A percentile compares a stretch with the other conserved stretches of the same genome.
These are phyloP conservation scores for Periconia macrospinosa DNA, from an alignment of 2,329 filamentous ascomycete species.

Conservation along the genomic window DNA sequence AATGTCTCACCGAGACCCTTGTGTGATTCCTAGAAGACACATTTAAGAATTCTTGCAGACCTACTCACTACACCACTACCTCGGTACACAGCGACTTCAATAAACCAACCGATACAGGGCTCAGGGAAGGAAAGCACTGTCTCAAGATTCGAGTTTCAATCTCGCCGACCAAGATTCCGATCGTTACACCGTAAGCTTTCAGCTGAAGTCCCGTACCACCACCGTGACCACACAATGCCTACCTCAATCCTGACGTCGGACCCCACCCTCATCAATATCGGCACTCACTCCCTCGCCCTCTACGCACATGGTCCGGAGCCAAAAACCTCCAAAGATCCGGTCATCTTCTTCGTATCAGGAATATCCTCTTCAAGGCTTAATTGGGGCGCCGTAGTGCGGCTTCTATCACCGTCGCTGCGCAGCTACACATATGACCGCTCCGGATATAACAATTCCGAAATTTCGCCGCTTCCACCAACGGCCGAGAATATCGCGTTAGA, in stretches of 20 bases:
- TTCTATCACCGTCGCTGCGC: constrained; percentile 11
- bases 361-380: constrained; percentile 11
- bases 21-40: too few species aligned
- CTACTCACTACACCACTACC: too few species aligned
- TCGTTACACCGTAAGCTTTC: too few species aligned
- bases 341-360: constrained; percentile 12
- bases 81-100: too few species aligned
- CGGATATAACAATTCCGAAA: constrained; percentile 16
- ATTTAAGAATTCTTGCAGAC: too few species aligned
- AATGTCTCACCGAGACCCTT: too few species aligned
- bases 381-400: constrained; percentile 16
- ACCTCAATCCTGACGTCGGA: constrained; percentile 5
- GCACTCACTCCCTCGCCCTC: constrained; percentile 11
- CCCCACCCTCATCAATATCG: constrained; percentile 10
- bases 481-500: constrained; percentile 19
- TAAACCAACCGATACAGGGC: too few species aligned
- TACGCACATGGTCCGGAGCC: constrained; percentile 10
- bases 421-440: constrained; percentile 25
- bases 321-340: constrained; percentile 9
- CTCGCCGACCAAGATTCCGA: too few species aligned
- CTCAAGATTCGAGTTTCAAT: too few species aligned
- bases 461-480: constrained; percentile 14
- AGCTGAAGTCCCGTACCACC: too few species aligned
- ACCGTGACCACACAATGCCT: constrained; percentile 3
- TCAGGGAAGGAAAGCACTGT: too few species aligned